phyloP scores from a whole-genome alignment of 768 basidiomycete species.

The Candolleomyces efflorescens region DNA sequence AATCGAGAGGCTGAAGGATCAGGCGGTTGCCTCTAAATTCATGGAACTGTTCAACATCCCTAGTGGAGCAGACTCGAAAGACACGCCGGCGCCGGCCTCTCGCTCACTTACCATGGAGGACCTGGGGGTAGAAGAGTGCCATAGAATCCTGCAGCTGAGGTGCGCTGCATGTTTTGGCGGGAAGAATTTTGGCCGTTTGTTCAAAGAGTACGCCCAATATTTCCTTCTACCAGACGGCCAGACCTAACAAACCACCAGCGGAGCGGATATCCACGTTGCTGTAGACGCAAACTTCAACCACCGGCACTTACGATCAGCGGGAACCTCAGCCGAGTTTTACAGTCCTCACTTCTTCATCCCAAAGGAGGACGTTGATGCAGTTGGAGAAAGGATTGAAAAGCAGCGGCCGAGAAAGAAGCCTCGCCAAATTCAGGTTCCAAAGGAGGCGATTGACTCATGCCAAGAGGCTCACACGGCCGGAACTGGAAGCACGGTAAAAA shows the following conservation, averaged over 20 bases:
- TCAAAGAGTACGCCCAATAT: no score
- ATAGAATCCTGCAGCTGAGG: no score
- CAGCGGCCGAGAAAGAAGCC: neutral
- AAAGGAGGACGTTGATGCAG: neutral
- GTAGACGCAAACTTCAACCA: neutral
- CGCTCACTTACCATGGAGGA: no score
- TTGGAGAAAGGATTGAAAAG: neutral
- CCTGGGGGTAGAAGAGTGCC: no score
- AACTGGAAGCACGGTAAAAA: slow-evolving; percentile 2
- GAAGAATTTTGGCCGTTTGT: no score
- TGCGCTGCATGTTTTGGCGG: no score
- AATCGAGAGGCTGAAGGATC: slow-evolving; percentile 7
- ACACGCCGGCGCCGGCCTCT: no score
- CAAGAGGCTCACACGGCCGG: slow-evolving; percentile 1
- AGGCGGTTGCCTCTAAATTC: neutral
- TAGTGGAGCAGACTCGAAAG: no score
- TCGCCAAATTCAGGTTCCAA: neutral
- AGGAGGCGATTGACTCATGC: slow-evolving; percentile 4
- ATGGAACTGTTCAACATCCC: neutral
- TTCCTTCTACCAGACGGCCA: no score
- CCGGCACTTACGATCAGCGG: neutral
- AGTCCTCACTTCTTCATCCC: neutral
- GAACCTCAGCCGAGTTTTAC: neutral
- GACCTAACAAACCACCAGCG: no score
- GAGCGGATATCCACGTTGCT: neutral